Evolutionary conservation across 2,329 filamentous ascomycete genomes (phyloP).

Genomic region (Escovopsis weberi): DNA sequence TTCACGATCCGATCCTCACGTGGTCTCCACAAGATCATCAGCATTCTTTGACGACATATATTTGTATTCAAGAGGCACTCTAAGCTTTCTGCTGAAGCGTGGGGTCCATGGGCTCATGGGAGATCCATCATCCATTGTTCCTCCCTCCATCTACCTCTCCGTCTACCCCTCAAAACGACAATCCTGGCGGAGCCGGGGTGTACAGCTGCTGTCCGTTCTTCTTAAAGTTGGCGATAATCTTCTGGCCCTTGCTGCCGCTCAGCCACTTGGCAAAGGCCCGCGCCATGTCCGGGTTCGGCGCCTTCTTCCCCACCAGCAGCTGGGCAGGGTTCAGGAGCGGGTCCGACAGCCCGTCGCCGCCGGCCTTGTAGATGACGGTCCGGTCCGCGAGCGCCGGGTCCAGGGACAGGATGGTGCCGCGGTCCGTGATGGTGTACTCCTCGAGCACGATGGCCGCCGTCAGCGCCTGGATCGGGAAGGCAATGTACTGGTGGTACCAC

Average conservation of each 20-base stretch:
- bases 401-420: constrained; percentile 28
- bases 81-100: no score
- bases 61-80: no score
- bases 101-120: no score
- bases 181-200: constrained; percentile 21
- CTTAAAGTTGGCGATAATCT: constrained; percentile 21
- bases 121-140: no score
- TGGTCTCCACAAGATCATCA: no score
- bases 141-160: no score
- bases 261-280: constrained; percentile 25
- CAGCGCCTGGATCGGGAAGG: constrained; percentile 30
- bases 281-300: constrained; percentile 19
- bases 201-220: constrained; percentile 24
- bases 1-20: no score
- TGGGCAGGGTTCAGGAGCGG: constrained; percentile 29
- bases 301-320: constrained; percentile 22
- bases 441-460: constrained; percentile 24
- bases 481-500: constrained; percentile 33
- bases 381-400: constrained; percentile 17
- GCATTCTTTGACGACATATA: no score
- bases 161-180: no score
- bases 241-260: constrained; percentile 21
- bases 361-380: constrained; percentile 21
- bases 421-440: constrained; percentile 33
- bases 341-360: constrained; percentile 20